Conservation (phyloP, 2,329 filamentous ascomycete genomes). For the Aspergillus sp. region DNA sequence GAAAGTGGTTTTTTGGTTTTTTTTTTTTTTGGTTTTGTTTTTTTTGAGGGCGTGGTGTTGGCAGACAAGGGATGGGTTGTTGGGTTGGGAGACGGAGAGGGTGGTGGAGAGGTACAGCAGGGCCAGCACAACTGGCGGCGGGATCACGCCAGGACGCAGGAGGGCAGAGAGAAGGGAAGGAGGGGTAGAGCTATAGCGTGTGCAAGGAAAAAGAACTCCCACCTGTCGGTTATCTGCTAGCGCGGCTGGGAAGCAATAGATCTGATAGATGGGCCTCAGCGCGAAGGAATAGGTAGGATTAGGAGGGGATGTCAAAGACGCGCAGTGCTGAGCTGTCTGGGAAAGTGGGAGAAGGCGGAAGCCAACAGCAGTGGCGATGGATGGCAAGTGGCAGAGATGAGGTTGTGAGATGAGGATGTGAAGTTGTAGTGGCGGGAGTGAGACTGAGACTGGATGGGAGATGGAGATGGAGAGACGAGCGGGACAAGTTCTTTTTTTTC, state of each 20-base stretch:
- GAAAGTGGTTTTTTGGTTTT: neutral
- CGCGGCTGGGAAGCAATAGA: neutral
- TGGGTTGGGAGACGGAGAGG: neutral
- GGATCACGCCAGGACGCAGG: conserved; percentile 4
- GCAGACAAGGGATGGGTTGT: neutral
- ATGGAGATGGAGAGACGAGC: conserved; percentile 1
- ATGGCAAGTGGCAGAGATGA: neutral
- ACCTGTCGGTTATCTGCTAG: conserved; percentile 4
- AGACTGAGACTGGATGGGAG: conserved; percentile 8
- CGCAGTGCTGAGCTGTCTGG: neutral
- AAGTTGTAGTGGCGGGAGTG: neutral
- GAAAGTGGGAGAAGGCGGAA: neutral
- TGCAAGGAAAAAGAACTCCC: conserved; percentile 11
- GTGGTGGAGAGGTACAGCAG: neutral
- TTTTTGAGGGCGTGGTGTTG: neutral
- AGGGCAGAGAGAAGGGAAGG: conserved; percentile 1
- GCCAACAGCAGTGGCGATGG: neutral
- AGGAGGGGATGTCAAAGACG: neutral
- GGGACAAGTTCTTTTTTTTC: conserved; percentile 3
- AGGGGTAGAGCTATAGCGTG: conserved; percentile 13
- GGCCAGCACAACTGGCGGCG: neutral
- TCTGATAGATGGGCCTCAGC: neutral
- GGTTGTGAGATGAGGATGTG: neutral
- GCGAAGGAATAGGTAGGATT: too few relatives aligned
- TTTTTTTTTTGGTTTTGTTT: too few relatives aligned